phyloP scores from a whole-genome alignment of 208 protist species.

The Leishmania mexicana region DNA sequence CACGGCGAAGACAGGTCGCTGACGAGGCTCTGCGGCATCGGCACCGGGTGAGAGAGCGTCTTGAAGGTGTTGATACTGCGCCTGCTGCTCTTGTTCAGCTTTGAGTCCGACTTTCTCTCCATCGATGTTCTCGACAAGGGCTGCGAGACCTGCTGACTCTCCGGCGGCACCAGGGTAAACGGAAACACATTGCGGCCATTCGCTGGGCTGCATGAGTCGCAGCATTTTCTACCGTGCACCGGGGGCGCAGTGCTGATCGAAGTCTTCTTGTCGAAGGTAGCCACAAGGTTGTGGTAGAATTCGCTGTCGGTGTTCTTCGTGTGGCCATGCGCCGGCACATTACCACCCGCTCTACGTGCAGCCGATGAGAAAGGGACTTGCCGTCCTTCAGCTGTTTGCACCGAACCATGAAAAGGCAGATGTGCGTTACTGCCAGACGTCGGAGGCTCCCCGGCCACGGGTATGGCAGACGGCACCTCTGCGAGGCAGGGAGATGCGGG shows the following conservation, averaged over 20 bases:
- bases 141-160: background rate
- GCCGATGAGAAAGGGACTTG: background rate
- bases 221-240: background rate
- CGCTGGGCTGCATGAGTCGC: background rate
- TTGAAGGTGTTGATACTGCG: background rate
- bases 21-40: slow-evolving; percentile 14
- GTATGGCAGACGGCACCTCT: background rate
- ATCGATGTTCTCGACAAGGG: background rate
- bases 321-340: background rate
- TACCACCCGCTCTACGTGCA: too few species aligned
- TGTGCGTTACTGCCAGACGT: background rate
- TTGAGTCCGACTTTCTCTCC: background rate
- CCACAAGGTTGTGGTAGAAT: background rate
- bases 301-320: slow-evolving; percentile 1
- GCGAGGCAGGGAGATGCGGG: background rate
- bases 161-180: background rate
- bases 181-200: background rate
- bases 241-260: slow-evolving; percentile 7
- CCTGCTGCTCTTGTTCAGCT: background rate
- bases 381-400: background rate
- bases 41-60: slow-evolving; percentile 1
- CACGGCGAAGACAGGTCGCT: slow-evolving; percentile 9
- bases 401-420: background rate
- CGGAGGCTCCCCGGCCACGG: background rate
- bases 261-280: slow-evolving; percentile 6